Base-by-base conservation (phyloP, 2,329 filamentous ascomycete species). In the Arthrobotrys sinensis region DNA sequence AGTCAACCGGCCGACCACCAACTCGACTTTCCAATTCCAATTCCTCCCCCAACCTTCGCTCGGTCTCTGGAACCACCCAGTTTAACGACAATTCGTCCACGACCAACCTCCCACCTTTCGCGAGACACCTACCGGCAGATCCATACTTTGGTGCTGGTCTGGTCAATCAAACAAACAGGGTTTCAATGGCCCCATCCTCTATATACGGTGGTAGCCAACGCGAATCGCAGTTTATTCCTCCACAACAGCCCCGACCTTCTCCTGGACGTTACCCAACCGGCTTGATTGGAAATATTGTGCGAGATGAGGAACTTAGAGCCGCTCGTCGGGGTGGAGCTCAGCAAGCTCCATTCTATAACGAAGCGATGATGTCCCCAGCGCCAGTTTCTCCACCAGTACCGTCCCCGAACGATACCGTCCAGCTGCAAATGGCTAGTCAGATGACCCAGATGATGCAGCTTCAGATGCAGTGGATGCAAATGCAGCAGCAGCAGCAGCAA, bases 361-460 rank as follows among this genome's bases (percentile, higher is more conserved):
- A 71, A 21, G 80, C 81, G 63, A 82, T 82, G 24, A 83, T 84
- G 82, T 52, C 52, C 16, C 21, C 70, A 5, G 38, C 40, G 12
- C 55, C 65, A 32, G 12, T 43, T 16, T 11, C 62, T 1, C 45
- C 80, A 16, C 82, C 81, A 19, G 84, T 85, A 83, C 83, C 91
- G 52, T 88, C 88, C 14, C 86, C 90, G 1, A 89, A 88, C 21
- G 91, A 93, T 79, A 91, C 92, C 83, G 90, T 91, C 32, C 92
- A 95, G 81, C 88, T 94, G 48, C 91, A 94, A 81, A 91, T 96
- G 88, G 91, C 89, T 5, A 91, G 93, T 82, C 92, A 94, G 82
- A 94, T 95, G 92, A 88, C 89, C 70, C 91, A 93, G 82, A 94
- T 95, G 85, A 94, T 95, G 92, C 91, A 94, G 83, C 93, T 96